phyloP scores from a whole-genome alignment of 768 basidiomycete species.

The Saitozyma podzolica region DNA sequence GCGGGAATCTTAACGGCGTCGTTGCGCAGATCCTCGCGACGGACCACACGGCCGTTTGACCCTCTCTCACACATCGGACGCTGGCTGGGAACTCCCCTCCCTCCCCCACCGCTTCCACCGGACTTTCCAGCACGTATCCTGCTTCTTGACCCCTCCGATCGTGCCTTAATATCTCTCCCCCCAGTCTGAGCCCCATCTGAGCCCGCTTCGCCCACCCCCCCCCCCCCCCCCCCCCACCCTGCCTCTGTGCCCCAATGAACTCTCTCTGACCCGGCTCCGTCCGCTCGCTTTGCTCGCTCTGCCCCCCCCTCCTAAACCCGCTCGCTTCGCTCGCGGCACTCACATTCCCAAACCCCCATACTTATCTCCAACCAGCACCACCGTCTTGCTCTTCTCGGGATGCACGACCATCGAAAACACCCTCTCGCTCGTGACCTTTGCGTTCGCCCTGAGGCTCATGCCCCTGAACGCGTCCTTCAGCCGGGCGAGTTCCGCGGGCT shows the following conservation, averaged over 20 bases:
- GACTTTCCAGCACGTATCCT: too few species aligned
- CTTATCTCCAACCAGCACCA: slow-evolving; percentile 54
- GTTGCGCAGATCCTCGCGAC: too few species aligned
- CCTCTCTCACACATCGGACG: not conserved
- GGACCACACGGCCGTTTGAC: not conserved
- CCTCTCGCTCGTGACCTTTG: slow-evolving; percentile 53
- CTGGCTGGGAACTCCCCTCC: too few species aligned
- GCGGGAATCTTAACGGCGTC: too few species aligned
- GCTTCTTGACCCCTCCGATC: too few species aligned
- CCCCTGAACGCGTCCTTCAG: slow-evolving; percentile 41
- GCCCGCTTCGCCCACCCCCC: too few species aligned
- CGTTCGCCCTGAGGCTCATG: slow-evolving; percentile 40
- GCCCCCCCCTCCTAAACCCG: too few species aligned
- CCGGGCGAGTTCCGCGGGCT: slow-evolving; percentile 12
- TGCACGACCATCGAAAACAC: slow-evolving; percentile 54
- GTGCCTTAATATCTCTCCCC: too few species aligned
- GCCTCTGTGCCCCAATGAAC: not conserved
- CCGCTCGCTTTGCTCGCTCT: not conserved
- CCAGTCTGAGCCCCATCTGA: too few species aligned
- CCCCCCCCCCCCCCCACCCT: too few species aligned
- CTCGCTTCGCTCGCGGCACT: slow-evolving; percentile 11
- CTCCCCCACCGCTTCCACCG: too few species aligned
- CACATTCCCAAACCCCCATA: slow-evolving; percentile 51
- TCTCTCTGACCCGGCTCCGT: not conserved
- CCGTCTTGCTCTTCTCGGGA: slow-evolving; percentile 48